A percentile compares a stretch with the other conserved stretches of the same genome.
Conservation (phyloP, 768 basidiomycete species). For the Mycena crocata region DNA sequence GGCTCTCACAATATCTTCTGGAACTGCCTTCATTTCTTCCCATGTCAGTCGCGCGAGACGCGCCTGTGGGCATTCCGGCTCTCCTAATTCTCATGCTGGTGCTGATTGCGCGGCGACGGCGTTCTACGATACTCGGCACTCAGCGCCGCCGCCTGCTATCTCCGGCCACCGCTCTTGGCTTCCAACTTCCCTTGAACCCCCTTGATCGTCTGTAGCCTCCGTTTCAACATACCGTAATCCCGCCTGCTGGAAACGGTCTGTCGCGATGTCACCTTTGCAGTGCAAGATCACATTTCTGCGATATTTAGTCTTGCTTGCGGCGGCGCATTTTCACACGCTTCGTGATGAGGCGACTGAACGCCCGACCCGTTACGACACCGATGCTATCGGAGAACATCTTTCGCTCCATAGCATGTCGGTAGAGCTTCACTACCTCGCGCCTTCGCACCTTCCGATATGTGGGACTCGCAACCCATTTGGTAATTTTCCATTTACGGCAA, state of each 20-base stretch:
- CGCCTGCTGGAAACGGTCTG: conserved; percentile 11
- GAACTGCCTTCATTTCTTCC: conserved; percentile 15
- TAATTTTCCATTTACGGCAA: conserved; percentile 22
- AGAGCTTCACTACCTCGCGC: too few relatives aligned
- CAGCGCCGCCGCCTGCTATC: conserved; percentile 33
- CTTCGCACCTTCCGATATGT: too few relatives aligned
- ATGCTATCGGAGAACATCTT: too few relatives aligned
- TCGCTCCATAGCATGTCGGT: too few relatives aligned
- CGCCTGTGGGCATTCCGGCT: conserved; percentile 10
- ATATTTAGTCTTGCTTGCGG: not conserved
- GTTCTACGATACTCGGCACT: conserved; percentile 15
- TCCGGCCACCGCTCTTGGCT: conserved; percentile 21
- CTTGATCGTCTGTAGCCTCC: conserved; percentile 6
- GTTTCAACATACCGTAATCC: conserved; percentile 20
- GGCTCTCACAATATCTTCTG: conserved; percentile 1
- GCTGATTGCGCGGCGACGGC: conserved; percentile 29
- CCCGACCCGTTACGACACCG: too few relatives aligned
- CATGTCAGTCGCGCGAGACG: conserved; percentile 23
- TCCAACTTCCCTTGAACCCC: conserved; percentile 1
- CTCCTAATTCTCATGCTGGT: conserved; percentile 20
- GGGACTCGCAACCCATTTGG: conserved; percentile 12
- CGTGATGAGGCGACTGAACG: not conserved
- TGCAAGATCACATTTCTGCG: not conserved
- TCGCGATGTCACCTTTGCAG: conserved; percentile 18
- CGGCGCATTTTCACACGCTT: conserved; percentile 1